Conservation (phyloP, 2,329 filamentous ascomycete species). For the Xylaria arbuscula region DNA sequence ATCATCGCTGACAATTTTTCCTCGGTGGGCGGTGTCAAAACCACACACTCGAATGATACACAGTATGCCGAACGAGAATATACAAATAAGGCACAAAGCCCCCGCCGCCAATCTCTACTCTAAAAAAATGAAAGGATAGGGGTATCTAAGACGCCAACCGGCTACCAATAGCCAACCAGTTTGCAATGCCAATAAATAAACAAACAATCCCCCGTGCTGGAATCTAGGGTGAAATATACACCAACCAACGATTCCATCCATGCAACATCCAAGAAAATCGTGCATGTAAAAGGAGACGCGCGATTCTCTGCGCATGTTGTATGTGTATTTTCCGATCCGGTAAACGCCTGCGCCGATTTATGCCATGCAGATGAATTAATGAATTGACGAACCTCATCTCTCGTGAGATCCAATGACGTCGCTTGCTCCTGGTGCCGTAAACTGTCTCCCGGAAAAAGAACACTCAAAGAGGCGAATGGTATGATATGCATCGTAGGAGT, state of each 20-base stretch:
- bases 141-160: slow-evolving; percentile 33
- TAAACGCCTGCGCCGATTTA: neutral
- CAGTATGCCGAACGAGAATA: neutral
- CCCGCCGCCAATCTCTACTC: neutral
- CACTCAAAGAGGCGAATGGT: neutral
- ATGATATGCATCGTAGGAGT: neutral
- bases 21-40: no score
- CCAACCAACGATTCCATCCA: no score
- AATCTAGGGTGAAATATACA: no score
- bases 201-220: neutral
- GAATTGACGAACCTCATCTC: neutral
- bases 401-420: neutral
- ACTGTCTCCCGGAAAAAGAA: neutral
- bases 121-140: slow-evolving; percentile 8
- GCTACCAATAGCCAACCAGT: no score
- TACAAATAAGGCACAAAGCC: slow-evolving; percentile 1
- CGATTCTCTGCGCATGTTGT: no score
- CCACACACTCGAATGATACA: neutral
- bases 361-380: no score
- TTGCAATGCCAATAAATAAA: slow-evolving; percentile 1
- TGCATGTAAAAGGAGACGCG: no score
- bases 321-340: no score
- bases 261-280: no score
- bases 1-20: no score
- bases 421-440: no score